phyloP scores from a whole-genome alignment of 2,329 filamentous ascomycete species.

The Penicillium fuscoglaucum region DNA sequence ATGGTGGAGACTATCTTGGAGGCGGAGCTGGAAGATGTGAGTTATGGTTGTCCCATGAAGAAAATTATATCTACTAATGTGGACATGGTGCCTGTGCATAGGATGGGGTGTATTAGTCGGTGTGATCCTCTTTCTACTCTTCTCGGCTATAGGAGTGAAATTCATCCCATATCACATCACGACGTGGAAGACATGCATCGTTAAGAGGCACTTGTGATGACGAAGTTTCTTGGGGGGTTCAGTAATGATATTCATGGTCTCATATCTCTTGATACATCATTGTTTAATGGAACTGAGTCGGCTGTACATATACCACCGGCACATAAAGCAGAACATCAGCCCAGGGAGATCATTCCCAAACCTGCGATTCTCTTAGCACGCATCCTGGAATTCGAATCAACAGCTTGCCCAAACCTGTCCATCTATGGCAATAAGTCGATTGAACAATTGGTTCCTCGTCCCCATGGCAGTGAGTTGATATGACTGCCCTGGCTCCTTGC shows the following conservation, averaged over 20 bases:
- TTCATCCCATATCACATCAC: background rate
- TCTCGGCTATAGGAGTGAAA: background rate
- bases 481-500: constrained; percentile 52
- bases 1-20: constrained; percentile 34
- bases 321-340: background rate
- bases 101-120: background rate
- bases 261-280: background rate
- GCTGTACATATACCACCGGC: background rate
- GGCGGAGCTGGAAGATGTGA: constrained; percentile 22
- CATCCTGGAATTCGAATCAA: constrained; percentile 42
- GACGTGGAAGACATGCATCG: background rate
- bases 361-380: constrained; percentile 26
- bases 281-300: background rate
- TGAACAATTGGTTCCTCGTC: constrained; percentile 75
- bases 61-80: background rate
- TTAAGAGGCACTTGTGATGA: background rate
- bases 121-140: background rate
- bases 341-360: constrained; percentile 23
- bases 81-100: background rate
- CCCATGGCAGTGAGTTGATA: constrained; percentile 70
- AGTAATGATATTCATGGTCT: background rate
- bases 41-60: background rate
- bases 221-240: background rate
- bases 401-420: constrained; percentile 81
- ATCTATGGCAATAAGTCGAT: constrained; percentile 73